These are phyloP conservation scores for Camellia oleifera DNA, from an alignment of 179 eudicot genomes.

Conservation along the genomic window DNA sequence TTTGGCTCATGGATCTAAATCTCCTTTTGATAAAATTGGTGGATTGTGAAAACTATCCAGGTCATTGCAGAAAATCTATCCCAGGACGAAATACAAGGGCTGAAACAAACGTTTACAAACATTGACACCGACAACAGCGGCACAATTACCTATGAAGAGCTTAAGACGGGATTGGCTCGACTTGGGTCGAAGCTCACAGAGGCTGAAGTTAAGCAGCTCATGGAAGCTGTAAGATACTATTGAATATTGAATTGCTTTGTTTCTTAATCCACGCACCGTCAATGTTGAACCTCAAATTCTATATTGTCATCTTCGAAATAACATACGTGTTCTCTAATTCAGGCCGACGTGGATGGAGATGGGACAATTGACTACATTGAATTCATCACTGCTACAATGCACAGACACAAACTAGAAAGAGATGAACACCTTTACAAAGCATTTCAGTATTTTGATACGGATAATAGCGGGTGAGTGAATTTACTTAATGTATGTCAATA, in stretches of 20 bases:
- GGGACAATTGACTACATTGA: constrained; percentile 60
- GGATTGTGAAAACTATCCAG: constrained; percentile 20
- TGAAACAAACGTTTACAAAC: constrained; percentile 53
- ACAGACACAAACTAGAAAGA: constrained; percentile 54
- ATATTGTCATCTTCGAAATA: not conserved
- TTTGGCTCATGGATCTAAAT: not conserved
- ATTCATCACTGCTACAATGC: constrained; percentile 65
- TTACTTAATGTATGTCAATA: not conserved
- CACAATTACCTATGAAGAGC: constrained; percentile 51
- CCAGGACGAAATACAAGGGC: constrained; percentile 55
- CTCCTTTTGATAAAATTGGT: not conserved
- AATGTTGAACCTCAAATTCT: not conserved
- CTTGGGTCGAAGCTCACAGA: constrained; percentile 60
- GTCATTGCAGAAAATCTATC: constrained; percentile 59
- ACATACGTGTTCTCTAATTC: not conserved
- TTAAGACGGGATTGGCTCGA: constrained; percentile 49
- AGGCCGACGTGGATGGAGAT: constrained; percentile 73
- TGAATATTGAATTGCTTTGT: not conserved
- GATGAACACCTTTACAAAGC: constrained; percentile 63
- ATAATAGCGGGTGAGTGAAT: constrained; percentile 56
- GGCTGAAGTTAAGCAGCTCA: constrained; percentile 59
- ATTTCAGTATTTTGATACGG: constrained; percentile 59
- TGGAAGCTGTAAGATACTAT: constrained; percentile 55
- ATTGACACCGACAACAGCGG: constrained; percentile 62
- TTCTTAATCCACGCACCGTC: not conserved